Conservation (phyloP, 2,329 filamentous ascomycete species). For the Monosporascus sp. region DNA sequence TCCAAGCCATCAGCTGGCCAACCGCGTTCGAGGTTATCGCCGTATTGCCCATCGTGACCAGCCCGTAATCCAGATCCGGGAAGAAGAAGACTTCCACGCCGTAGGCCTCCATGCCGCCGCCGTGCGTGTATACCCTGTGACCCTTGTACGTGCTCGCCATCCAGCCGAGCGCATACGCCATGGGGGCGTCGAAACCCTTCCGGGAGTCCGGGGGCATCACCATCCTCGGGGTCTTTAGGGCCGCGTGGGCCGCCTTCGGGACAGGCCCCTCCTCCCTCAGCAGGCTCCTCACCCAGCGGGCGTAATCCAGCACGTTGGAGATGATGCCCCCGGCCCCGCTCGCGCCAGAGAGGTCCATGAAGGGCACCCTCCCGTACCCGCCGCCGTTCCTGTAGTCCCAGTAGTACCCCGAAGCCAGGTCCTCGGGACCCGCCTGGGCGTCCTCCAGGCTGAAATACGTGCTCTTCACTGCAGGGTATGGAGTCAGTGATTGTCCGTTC, state of each 20-base stretch:
- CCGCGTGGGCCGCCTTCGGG: slow-evolving; percentile 24
- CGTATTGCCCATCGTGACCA: slow-evolving; percentile 41
- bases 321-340: slow-evolving; percentile 38
- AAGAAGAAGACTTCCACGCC: slow-evolving; percentile 39
- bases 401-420: slow-evolving; percentile 38
- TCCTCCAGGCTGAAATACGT: slow-evolving; percentile 31
- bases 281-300: slow-evolving; percentile 45
- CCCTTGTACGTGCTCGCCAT: slow-evolving; percentile 34
- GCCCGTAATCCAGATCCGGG: slow-evolving; percentile 36
- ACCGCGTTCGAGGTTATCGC: slow-evolving; percentile 31
- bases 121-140: slow-evolving; percentile 36
- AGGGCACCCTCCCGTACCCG: slow-evolving; percentile 20
- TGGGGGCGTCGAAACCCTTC: slow-evolving; percentile 25
- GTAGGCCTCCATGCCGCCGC: slow-evolving; percentile 39
- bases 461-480: slow-evolving; percentile 24
- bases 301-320: slow-evolving; percentile 44
- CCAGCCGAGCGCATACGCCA: slow-evolving; percentile 38
- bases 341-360: slow-evolving; percentile 21
- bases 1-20: slow-evolving; percentile 29
- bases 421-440: slow-evolving; percentile 19
- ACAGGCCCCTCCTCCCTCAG: slow-evolving; percentile 34
- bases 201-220: slow-evolving; percentile 11
- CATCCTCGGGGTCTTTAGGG: slow-evolving; percentile 29
- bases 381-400: slow-evolving; percentile 24
- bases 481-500: too few relatives aligned